Conservation (phyloP, 306 rosid species). For the Elaeagnus macrophylla region DNA sequence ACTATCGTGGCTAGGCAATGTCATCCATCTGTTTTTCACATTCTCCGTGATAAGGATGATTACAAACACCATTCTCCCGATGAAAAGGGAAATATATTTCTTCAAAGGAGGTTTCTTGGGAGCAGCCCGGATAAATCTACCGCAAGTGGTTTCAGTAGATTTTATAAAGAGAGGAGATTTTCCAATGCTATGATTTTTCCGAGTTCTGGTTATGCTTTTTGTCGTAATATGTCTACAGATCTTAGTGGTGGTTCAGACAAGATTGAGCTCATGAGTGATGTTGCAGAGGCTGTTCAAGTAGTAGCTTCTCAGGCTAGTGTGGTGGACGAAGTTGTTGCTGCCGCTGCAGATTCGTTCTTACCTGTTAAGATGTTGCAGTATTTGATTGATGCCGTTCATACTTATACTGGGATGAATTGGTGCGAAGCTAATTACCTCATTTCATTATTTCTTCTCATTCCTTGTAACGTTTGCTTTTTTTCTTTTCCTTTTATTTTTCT, state of each 20-base stretch:
- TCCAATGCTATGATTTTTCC: conserved; percentile 25
- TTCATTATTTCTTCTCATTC: too few species aligned
- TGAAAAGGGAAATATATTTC: conserved; percentile 22
- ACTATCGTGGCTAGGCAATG: conserved; percentile 40
- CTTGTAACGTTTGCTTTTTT: too few species aligned
- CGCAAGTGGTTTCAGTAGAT: conserved; percentile 20
- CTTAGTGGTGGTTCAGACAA: conserved; percentile 41
- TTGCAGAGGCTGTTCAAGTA: conserved; percentile 48
- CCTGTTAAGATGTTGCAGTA: conserved; percentile 76
- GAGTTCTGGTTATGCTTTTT: conserved; percentile 33
- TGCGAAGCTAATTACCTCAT: conserved; percentile 18
- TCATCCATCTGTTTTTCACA: conserved; percentile 49
- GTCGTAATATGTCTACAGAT: conserved; percentile 65
- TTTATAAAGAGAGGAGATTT: conserved; percentile 21
- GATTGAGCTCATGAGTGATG: conserved; percentile 41
- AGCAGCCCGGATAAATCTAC: conserved; percentile 25
- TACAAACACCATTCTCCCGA: conserved; percentile 17
- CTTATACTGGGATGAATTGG: conserved; percentile 70
- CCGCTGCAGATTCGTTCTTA: conserved; percentile 78
- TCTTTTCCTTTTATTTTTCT: not conserved
- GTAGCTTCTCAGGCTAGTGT: conserved; percentile 46
- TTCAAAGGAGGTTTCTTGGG: conserved; percentile 46
- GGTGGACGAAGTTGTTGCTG: conserved; percentile 64
- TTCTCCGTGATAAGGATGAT: conserved; percentile 33
- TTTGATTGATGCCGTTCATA: conserved; percentile 61